Evolutionary conservation across 805 yeast genomes (phyloP).

Genomic region (Kuraishia molischiana): DNA sequence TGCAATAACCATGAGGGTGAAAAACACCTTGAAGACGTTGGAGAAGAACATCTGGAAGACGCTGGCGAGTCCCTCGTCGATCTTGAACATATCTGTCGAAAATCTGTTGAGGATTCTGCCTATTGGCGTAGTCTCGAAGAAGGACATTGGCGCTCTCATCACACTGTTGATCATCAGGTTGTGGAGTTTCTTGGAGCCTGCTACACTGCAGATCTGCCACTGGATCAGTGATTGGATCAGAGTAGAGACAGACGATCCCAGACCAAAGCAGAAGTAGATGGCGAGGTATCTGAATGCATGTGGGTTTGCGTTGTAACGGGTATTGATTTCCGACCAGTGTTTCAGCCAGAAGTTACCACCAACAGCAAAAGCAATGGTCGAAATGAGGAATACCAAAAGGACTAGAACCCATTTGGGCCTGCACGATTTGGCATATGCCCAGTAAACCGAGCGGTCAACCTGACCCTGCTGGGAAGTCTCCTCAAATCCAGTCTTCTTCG

Average conservation of each 20-base stretch:
- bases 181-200: slow-evolving; percentile 72
- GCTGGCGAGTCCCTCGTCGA: slow-evolving; percentile 72
- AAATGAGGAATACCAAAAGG: slow-evolving; percentile 44
- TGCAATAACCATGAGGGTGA: slow-evolving; percentile 74
- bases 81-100: slow-evolving; percentile 81
- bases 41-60: slow-evolving; percentile 60
- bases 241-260: slow-evolving; percentile 49
- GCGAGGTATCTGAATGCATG: slow-evolving; percentile 61
- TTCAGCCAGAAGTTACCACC: slow-evolving; percentile 85
- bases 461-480: slow-evolving; percentile 86
- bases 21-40: slow-evolving; percentile 51
- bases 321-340: slow-evolving; percentile 92
- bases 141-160: slow-evolving; percentile 87
- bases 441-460: slow-evolving; percentile 81
- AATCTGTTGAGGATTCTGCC: slow-evolving; percentile 89
- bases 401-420: slow-evolving; percentile 54
- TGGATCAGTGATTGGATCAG: slow-evolving; percentile 59
- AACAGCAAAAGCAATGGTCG: slow-evolving; percentile 53
- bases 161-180: slow-evolving; percentile 63
- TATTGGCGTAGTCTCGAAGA: slow-evolving; percentile 92
- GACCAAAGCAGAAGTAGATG: slow-evolving; percentile 67
- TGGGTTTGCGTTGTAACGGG: slow-evolving; percentile 61
- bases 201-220: slow-evolving; percentile 76
- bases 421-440: slow-evolving; percentile 81
- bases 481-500: slow-evolving; percentile 33